These are phyloP conservation scores for Cordyceps javanica DNA, from an alignment of 2,329 filamentous ascomycete genomes.

Conservation along the genomic window DNA sequence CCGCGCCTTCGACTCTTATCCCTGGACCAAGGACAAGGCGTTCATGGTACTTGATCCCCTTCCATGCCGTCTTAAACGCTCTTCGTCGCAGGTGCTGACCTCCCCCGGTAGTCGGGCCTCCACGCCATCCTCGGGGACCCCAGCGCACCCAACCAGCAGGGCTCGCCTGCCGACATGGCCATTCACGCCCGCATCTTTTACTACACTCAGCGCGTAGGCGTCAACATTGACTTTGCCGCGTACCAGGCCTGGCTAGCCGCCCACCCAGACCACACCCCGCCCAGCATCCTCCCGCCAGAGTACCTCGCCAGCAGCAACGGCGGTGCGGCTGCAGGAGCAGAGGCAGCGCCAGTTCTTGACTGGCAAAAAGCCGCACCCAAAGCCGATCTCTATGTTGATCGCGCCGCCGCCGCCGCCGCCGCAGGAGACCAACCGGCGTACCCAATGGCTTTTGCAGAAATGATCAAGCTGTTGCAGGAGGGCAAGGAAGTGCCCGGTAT, in stretches of 20 bases:
- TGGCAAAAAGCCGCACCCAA: constrained; percentile 48
- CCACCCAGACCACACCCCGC: constrained; percentile 27
- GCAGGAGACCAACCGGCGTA: constrained; percentile 57
- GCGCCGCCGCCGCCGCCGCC: constrained; percentile 21
- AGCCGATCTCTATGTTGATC: constrained; percentile 40
- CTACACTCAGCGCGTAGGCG: constrained; percentile 45
- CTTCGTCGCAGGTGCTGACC: constrained; percentile 3
- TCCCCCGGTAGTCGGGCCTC: constrained; percentile 45
- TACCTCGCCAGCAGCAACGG: constrained; percentile 18
- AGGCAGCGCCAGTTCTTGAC: constrained; percentile 21
- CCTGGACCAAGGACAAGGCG: constrained; percentile 60
- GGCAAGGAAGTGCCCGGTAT: constrained; percentile 84
- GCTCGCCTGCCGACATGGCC: constrained; percentile 51
- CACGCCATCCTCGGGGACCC: constrained; percentile 57
- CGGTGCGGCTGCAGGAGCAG: constrained; percentile 2
- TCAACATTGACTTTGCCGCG: constrained; percentile 55
- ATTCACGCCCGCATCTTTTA: constrained; percentile 64
- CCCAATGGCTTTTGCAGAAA: constrained; percentile 75
- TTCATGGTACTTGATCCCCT: constrained; percentile 51
- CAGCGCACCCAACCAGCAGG: constrained; percentile 34
- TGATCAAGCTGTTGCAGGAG: constrained; percentile 76
- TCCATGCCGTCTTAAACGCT: background rate
- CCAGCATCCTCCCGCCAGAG: constrained; percentile 31
- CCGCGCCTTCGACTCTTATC: constrained; percentile 57
- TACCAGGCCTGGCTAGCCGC: constrained; percentile 60